Percentiles rank a stretch among this genome's conserved stretches.
These are phyloP conservation scores for Trifolium repens DNA, from an alignment of 306 rosid species.

Conservation along the genomic window DNA sequence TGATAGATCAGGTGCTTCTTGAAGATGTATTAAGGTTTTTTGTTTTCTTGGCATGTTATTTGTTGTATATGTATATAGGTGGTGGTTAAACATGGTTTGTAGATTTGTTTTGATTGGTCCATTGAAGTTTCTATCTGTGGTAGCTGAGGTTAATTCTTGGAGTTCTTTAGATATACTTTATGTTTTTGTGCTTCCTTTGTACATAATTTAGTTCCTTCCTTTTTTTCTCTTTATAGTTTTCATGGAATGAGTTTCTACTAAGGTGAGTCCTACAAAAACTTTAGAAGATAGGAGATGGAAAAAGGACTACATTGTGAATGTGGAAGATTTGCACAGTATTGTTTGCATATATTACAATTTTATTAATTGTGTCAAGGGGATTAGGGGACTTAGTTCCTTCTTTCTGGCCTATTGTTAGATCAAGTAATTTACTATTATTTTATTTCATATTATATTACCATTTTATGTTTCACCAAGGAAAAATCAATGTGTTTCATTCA, in stretches of 20 bases:
- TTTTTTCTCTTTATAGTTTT: not conserved
- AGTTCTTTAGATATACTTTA: not conserved
- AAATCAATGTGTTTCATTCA: too few species aligned
- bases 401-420: too few species aligned
- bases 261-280: not conserved
- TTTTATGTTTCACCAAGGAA: too few species aligned
- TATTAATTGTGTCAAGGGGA: too few species aligned
- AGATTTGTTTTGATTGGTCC: slow-evolving; percentile 3
- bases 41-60: slow-evolving; percentile 36
- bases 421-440: too few species aligned
- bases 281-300: too few species aligned
- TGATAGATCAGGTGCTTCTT: slow-evolving; percentile 39
- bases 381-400: too few species aligned
- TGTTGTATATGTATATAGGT: slow-evolving; percentile 40
- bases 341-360: too few species aligned
- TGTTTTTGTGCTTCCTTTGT: not conserved
- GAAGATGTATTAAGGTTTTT: slow-evolving; percentile 42
- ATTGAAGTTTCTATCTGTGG: not conserved
- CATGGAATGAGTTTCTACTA: not conserved
- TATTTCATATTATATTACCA: too few species aligned
- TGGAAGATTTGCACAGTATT: too few species aligned
- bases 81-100: slow-evolving; percentile 45
- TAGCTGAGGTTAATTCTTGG: not conserved
- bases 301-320: too few species aligned
- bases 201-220: not conserved